Percentiles rank a stretch among this genome's conserved stretches.
Evolutionary conservation across 2,329 filamentous ascomycete species (phyloP).

Genomic region (Sordariomycetes sp.): DNA sequence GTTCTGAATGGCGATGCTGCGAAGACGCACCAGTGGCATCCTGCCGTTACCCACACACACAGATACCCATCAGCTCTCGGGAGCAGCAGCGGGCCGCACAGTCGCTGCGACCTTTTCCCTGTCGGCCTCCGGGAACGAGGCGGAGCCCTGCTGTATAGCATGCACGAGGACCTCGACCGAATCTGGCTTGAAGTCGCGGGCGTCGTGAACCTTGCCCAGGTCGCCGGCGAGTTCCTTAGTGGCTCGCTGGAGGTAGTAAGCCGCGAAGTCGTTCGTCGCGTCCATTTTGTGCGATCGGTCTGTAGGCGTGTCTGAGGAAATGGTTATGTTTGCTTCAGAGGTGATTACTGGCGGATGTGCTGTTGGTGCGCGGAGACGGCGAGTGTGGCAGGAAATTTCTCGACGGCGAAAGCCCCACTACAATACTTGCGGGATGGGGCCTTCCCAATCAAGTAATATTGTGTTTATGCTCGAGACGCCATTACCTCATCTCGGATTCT

Average conservation of each 20-base stretch:
- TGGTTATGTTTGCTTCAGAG: not conserved
- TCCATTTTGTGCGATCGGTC: not conserved
- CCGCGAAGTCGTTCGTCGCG: constrained; percentile 32
- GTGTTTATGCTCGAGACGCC: too few species aligned
- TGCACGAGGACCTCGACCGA: constrained; percentile 52
- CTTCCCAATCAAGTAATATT: too few species aligned
- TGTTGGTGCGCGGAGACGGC: not conserved
- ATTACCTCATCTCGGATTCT: too few species aligned
- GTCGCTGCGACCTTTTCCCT: not conserved
- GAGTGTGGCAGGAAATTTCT: too few species aligned
- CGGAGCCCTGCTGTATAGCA: constrained; percentile 50
- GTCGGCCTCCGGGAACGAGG: not conserved
- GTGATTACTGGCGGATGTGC: not conserved
- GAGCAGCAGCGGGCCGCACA: not conserved
- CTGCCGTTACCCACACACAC: not conserved
- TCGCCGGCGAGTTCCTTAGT: constrained; percentile 63
- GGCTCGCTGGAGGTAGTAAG: constrained; percentile 56
- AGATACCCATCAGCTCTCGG: not conserved
- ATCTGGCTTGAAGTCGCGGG: constrained; percentile 57
- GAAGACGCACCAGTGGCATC: not conserved
- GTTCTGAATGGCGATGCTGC: too few species aligned
- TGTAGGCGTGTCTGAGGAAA: not conserved
- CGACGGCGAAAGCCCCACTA: too few species aligned
- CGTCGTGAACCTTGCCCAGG: constrained; percentile 53
- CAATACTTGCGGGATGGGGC: too few species aligned